Evolutionary conservation across 164 flowering plant genomes (phyloP), one percentile per base, ranked within the genome.

Genomic region (Akebia trifoliata): DNA sequence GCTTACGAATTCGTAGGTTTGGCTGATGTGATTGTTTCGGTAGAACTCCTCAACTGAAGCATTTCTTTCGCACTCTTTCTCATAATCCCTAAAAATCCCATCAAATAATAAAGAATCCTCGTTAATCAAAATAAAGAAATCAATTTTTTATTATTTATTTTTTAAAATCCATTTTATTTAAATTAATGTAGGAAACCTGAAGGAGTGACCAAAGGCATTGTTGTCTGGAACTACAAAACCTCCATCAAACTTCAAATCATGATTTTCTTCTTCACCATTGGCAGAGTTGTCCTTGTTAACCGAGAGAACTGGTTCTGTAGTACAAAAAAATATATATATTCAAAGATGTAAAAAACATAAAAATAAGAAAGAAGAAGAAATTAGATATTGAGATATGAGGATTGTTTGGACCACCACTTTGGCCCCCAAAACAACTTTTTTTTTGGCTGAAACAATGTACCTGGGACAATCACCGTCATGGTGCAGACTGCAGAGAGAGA

Each of bases 1-100:
- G n/a, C 70, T 60, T 64, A 76, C 76, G 54, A 76, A 76, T 50
- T 72, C 72, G n/a, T 57, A 64, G 47, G 74, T 69, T 55, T 76
- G 79, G 34, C 69, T 21, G 20, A 72, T 61, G 31, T 76, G 76
- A 25, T 72, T 64, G 2, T 31, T 56, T 30, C 47, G 54, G 66
- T 76, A 76, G 45, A 72, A 69, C 1, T 72, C 54, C 51, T 66
- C 70, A 8, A 76, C 79, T 2, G 11, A 20, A 0, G 22, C 61
- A 11, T 50, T 63, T 38, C 76, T 69, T 42, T 61, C 66, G 43
- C 70, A 67, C 49, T 67, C 76, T 44, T 61, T 67, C 7, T 69
- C 70, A 47, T 69, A 72, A 22, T 69, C 72, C 73, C 77, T 70
- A 46, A 43, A 48, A 43, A 18, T 4, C 22, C 18, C 18, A 28